Evolutionary conservation across 345 rosid genomes (phyloP), one percentile per base, ranked within the genome.

Genomic region (Eucalyptus virginea): DNA sequence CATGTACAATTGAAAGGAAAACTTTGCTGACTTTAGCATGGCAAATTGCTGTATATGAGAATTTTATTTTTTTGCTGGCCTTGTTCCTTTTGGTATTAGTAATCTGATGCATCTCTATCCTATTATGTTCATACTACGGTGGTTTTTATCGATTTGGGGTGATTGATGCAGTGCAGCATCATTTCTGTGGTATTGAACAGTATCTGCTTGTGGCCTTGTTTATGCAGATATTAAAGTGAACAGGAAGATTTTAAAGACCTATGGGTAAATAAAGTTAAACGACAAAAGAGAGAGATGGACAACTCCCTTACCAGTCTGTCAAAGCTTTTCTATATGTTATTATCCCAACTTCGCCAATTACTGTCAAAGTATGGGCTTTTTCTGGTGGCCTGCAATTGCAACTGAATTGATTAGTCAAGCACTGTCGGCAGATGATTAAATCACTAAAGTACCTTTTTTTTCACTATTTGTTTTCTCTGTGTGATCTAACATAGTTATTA

Each of bases 191-290:
- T 88, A 88, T 89, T 91, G 91, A 93, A 92, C 90, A 69, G 87
- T 90, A 89, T 92, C 89, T 90, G 91, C 94, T 90, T 90, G 91
- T 93, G 94, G 92, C 91, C 89, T 92, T 95, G 93, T 93, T 92
- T 91, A 90, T 93, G 96, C 97, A 93, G 96, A 93, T 93, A 89
- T 91, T 93, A 94, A 91, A 93, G 92, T 94, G 93, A 92, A 94
- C 92, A 91, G 90, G 92, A 89, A 90, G 94, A 90, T 88, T 91
- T 90, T 93, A 93, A 95, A 92, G 94, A 91, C 93, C 89, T 92
- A 89, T 88, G 90, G 92, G 88, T 92, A 89, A 92, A 90, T 94
- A 92, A 92, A 91, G 95, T 89, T 92, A 91, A 92, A 91, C 54
- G 88, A 88, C 86, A 89, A 91, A 88, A 94, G 93, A 90, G 89